Conservation (phyloP, 1,284 basidiomycete genomes). For the Hemileia vastatrix region DNA sequence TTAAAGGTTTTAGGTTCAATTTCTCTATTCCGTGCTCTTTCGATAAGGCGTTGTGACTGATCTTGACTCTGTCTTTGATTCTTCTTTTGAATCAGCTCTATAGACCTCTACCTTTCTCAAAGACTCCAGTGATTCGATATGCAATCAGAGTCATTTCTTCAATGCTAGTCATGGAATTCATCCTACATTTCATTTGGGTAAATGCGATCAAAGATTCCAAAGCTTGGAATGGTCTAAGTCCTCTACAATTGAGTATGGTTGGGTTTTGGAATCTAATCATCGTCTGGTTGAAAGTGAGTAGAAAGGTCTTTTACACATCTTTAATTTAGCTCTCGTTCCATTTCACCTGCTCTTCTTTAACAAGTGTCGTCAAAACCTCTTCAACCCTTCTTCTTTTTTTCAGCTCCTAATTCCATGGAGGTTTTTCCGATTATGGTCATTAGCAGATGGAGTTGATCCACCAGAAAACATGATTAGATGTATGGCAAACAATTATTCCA, state of each 20-base stretch:
- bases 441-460: slow-evolving; percentile 77
- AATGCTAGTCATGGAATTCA: slow-evolving; percentile 75
- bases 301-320: slow-evolving; percentile 8
- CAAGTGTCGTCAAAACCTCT: neutral
- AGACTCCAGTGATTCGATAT: slow-evolving; percentile 50
- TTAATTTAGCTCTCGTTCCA: neutral
- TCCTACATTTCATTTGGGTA: slow-evolving; percentile 90
- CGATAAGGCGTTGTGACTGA: slow-evolving; percentile 45
- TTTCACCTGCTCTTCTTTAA: slow-evolving; percentile 1
- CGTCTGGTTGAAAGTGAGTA: slow-evolving; percentile 90
- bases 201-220: slow-evolving; percentile 86
- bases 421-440: slow-evolving; percentile 90
- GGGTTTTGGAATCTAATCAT: slow-evolving; percentile 95
- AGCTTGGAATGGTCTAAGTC: slow-evolving; percentile 56
- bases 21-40: slow-evolving; percentile 4
- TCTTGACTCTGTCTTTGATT: neutral
- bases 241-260: slow-evolving; percentile 77
- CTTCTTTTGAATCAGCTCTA: slow-evolving; percentile 32
- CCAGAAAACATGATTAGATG: slow-evolving; percentile 98
- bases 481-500: slow-evolving; percentile 96
- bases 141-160: slow-evolving; percentile 61
- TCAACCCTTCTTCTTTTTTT: neutral
- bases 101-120: slow-evolving; percentile 49
- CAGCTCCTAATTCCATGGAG: slow-evolving; percentile 91
- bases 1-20: no score